Evolutionary conservation across 768 basidiomycete genomes (phyloP).

Genomic region (Mycena amicta): DNA sequence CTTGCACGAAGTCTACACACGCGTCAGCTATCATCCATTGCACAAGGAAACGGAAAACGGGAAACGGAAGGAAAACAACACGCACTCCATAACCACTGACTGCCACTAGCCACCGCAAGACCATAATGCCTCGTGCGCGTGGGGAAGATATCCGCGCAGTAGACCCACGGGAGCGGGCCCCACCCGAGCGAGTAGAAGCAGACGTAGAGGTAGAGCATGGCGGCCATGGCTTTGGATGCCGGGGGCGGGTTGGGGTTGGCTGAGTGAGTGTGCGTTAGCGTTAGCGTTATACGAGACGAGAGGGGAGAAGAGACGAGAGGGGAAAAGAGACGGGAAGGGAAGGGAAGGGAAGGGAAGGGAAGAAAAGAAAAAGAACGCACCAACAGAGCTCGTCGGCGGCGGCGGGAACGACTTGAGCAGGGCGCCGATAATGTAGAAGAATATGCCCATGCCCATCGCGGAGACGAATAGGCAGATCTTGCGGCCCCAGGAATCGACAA

Average conservation of each 20-base stretch:
- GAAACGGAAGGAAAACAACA: too few relatives aligned
- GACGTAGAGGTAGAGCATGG: conserved; percentile 84
- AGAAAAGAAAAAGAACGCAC: conserved; percentile 10
- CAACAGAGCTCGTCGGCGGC: conserved; percentile 23
- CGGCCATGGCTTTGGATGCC: conserved; percentile 79
- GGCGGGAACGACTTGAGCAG: conserved; percentile 63
- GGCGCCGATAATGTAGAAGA: conserved; percentile 67
- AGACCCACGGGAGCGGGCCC: conserved; percentile 58
- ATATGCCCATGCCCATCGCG: conserved; percentile 56
- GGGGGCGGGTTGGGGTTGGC: not conserved
- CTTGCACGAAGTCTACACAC: conserved; percentile 53
- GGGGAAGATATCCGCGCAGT: conserved; percentile 85
- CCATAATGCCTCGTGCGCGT: conserved; percentile 69
- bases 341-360: too few relatives aligned
- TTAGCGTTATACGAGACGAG: too few relatives aligned
- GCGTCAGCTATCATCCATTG: too few relatives aligned
- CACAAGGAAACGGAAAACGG: too few relatives aligned
- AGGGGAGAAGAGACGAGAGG: too few relatives aligned
- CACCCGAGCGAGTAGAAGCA: conserved; percentile 89
- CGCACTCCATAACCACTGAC: not conserved
- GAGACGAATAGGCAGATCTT: conserved; percentile 56
- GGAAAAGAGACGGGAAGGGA: too few relatives aligned
- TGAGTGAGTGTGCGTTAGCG: too few relatives aligned
- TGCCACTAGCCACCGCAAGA: not conserved
- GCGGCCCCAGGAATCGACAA: conserved; percentile 35